These are phyloP conservation scores for Primulina huaijiensis DNA, from an alignment of 257 asterid species.

Conservation along the genomic window DNA sequence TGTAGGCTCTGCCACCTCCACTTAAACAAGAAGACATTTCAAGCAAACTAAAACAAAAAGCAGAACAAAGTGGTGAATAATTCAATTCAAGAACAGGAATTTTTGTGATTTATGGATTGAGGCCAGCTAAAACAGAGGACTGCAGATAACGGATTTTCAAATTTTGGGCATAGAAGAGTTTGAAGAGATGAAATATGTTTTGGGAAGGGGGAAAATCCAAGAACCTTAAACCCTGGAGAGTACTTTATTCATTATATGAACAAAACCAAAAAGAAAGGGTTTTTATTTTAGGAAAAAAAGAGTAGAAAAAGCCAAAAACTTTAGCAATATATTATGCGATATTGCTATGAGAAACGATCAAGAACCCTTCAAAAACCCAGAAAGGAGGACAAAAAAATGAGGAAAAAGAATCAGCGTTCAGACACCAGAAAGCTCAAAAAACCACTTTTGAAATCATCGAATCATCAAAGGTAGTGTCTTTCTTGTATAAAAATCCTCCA, in stretches of 20 bases:
- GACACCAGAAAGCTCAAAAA: background rate
- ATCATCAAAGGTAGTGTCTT: conserved; percentile 20
- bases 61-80: background rate
- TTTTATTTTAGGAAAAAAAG: background rate
- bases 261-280: conserved; percentile 9
- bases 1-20: conserved; percentile 72
- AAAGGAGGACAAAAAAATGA: background rate
- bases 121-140: background rate
- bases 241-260: conserved; percentile 14
- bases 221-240: conserved; percentile 53
- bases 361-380: background rate
- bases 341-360: background rate
- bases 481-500: conserved; percentile 21
- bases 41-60: background rate
- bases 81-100: conserved; percentile 17
- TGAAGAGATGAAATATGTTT: background rate
- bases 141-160: conserved; percentile 4
- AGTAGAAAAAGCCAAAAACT: conserved; percentile 27
- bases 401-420: no score
- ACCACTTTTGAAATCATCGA: background rate
- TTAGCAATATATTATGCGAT: background rate
- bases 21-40: conserved; percentile 65
- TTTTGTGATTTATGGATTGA: background rate
- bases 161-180: conserved; percentile 24
- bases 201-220: conserved; percentile 15